phyloP scores from a whole-genome alignment of 345 rosid species.

The Arabidopsis suecica region DNA sequence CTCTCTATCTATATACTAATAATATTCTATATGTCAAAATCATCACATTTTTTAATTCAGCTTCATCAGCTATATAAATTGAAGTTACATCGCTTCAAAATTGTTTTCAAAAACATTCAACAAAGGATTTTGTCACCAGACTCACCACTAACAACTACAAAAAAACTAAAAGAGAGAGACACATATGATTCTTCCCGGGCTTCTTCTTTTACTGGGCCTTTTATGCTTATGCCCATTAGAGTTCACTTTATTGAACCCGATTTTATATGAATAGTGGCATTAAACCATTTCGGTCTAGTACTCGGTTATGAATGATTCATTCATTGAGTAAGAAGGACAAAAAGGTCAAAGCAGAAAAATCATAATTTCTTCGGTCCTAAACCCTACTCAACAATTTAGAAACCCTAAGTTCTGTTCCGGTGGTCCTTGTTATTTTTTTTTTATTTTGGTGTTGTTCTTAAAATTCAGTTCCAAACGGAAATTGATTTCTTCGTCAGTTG shows the following conservation, averaged over 20 bases:
- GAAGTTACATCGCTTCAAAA: too few species aligned
- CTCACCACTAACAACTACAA: not conserved
- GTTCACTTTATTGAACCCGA: not conserved
- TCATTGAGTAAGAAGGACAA: not conserved
- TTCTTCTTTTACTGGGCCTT: too few species aligned
- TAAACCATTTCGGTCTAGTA: conserved; percentile 1
- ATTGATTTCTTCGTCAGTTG: conserved; percentile 5
- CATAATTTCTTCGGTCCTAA: conserved; percentile 7
- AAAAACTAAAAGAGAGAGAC: not conserved
- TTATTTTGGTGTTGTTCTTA: not conserved
- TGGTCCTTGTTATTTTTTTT: not conserved
- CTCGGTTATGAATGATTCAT: not conserved
- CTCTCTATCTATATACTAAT: too few species aligned
- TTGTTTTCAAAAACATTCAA: not conserved
- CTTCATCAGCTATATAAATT: too few species aligned
- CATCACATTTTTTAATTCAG: not conserved
- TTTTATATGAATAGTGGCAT: not conserved
- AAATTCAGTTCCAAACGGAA: not conserved
- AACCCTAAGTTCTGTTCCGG: conserved; percentile 27
- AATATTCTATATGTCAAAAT: too few species aligned
- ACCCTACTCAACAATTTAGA: conserved; percentile 35
- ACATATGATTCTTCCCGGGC: too few species aligned
- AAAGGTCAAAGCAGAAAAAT: not conserved
- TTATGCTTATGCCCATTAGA: conserved; percentile 10
- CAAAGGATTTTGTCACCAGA: not conserved